Evolutionary conservation across 345 rosid genomes (phyloP).

Genomic region (Eucalyptus cladocalyx): DNA sequence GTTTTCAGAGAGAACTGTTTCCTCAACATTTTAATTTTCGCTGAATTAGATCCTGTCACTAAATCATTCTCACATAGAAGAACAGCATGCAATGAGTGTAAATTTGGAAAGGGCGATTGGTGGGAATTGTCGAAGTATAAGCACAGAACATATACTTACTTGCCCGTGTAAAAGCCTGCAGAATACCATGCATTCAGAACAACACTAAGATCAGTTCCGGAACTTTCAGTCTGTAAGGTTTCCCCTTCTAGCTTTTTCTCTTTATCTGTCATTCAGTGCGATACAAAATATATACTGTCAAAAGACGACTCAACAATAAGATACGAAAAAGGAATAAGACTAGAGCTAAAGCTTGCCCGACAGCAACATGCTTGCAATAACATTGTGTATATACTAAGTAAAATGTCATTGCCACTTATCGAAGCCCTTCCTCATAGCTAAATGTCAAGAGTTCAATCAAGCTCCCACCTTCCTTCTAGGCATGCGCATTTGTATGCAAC

Average conservation of each 20-base stretch:
- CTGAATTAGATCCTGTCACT: not conserved
- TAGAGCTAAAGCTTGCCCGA: not conserved
- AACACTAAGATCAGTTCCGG: conserved; percentile 30
- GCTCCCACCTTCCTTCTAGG: not conserved
- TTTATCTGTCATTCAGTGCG: conserved; percentile 4
- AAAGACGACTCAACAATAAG: not conserved
- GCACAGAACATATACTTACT: conserved; percentile 18
- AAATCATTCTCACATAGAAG: not conserved
- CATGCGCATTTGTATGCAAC: not conserved
- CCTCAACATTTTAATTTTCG: not conserved
- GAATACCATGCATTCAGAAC: conserved; percentile 61
- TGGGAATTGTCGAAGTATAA: not conserved
- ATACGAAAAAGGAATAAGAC: not conserved
- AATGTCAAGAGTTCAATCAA: not conserved
- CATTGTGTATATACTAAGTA: not conserved
- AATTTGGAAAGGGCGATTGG: not conserved
- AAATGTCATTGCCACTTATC: not conserved
- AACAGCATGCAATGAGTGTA: not conserved
- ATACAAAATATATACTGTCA: not conserved
- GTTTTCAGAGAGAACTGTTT: not conserved
- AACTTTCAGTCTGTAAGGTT: not conserved
- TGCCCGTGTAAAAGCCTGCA: conserved; percentile 54
- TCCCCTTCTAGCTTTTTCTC: conserved; percentile 17
- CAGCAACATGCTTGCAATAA: not conserved
- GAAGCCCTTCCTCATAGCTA: not conserved